phyloP scores from a whole-genome alignment of 768 basidiomycete species.

The Rhodocollybia butyracea region DNA sequence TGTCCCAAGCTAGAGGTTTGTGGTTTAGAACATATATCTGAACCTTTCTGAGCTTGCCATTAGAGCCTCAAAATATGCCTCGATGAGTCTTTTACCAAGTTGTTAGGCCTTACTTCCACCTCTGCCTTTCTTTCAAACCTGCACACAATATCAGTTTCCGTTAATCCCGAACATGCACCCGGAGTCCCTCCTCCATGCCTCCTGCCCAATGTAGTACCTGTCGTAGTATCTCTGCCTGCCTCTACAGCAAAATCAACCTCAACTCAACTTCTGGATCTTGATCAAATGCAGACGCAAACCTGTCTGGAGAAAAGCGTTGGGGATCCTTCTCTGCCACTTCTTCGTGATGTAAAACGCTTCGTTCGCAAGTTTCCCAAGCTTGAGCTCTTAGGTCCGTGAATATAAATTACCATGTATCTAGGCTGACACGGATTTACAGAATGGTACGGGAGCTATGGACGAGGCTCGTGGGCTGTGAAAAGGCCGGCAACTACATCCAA shows the following conservation, averaged over 20 bases:
- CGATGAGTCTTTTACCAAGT: slow-evolving; percentile 33
- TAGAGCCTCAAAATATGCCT: slow-evolving; percentile 28
- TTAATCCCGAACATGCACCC: slow-evolving; percentile 27
- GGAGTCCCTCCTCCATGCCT: slow-evolving; percentile 24
- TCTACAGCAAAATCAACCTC: slow-evolving; percentile 17
- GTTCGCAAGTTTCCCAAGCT: slow-evolving; percentile 32
- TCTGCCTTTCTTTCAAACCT: slow-evolving; percentile 28
- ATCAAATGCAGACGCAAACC: slow-evolving; percentile 24
- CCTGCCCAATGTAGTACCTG: neutral
- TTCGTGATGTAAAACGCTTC: slow-evolving; percentile 35
- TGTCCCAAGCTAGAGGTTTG: slow-evolving; percentile 29
- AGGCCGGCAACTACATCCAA: slow-evolving; percentile 22
- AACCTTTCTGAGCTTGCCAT: slow-evolving; percentile 8
- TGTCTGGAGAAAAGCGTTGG: slow-evolving; percentile 13
- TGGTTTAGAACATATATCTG: neutral
- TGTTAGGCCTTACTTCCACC: slow-evolving; percentile 27
- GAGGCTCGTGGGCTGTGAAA: slow-evolving; percentile 27
- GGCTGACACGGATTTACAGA: slow-evolving; percentile 16
- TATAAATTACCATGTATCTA: neutral
- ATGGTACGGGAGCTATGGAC: slow-evolving; percentile 32
- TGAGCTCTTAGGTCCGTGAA: slow-evolving; percentile 23
- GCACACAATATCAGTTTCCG: slow-evolving; percentile 24
- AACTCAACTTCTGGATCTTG: slow-evolving; percentile 22
- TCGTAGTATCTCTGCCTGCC: neutral
- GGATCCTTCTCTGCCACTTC: slow-evolving; percentile 32